phyloP scores from a whole-genome alignment of 345 rosid genomes.

The Populus euphratica region DNA sequence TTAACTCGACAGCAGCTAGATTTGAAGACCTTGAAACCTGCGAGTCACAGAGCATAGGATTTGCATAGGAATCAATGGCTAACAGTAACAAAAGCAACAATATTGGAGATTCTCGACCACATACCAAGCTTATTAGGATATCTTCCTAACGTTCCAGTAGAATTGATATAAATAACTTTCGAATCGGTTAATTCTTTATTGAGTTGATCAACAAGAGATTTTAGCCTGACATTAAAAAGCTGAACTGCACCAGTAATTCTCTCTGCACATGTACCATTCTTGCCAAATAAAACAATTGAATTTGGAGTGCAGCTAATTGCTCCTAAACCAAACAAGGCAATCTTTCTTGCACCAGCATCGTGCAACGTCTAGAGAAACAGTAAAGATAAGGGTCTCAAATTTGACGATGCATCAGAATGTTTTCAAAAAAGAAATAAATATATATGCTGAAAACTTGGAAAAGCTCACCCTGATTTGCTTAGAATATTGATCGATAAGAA shows the following conservation, averaged over 20 bases:
- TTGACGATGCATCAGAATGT: neutral
- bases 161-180: slow-evolving; percentile 18
- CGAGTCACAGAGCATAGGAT: no score
- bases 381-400: no score
- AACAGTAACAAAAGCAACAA: no score
- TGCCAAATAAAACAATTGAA: slow-evolving; percentile 9
- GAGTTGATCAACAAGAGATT: slow-evolving; percentile 13
- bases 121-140: no score
- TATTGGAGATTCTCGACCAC: no score
- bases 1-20: no score
- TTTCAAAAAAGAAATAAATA: neutral
- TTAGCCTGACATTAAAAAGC: slow-evolving; percentile 26
- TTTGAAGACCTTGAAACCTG: no score
- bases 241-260: slow-evolving; percentile 24
- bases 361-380: slow-evolving; percentile 20
- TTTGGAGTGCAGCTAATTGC: slow-evolving; percentile 32
- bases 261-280: slow-evolving; percentile 27
- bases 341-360: slow-evolving; percentile 29
- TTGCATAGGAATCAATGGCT: no score
- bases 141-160: no score
- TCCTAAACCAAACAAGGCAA: slow-evolving; percentile 29
- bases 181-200: slow-evolving; percentile 8
- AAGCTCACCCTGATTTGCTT: slow-evolving; percentile 15
- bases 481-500: slow-evolving; percentile 21
- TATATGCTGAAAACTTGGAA: neutral